Evolutionary conservation across 106 monocot species (phyloP).

Genomic region (Dioscorea zingiberensis): DNA sequence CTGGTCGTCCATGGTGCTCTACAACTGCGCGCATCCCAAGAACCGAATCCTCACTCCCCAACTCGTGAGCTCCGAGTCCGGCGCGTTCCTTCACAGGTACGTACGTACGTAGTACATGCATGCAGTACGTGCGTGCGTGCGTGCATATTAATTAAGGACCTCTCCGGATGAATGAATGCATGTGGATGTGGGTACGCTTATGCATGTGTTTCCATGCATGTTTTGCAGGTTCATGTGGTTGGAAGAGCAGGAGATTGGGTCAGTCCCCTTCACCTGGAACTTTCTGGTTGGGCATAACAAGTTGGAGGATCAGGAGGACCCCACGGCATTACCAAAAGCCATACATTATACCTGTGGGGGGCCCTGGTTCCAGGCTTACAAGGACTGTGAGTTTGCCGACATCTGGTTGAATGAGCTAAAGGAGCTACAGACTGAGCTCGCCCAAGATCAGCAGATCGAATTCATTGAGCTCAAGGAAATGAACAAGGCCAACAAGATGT

Average conservation of each 20-base stretch:
- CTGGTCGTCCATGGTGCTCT: conserved; percentile 93
- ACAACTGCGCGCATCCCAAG: conserved; percentile 89
- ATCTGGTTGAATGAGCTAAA: conserved; percentile 75
- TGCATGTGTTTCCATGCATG: no score
- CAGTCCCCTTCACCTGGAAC: conserved; percentile 78
- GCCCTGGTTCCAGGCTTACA: conserved; percentile 86
- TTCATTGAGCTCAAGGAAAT: no score
- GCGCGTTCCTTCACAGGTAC: conserved; percentile 62
- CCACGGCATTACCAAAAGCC: conserved; percentile 49
- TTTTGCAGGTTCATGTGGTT: conserved; percentile 64
- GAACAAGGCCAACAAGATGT: no score
- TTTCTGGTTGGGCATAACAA: conserved; percentile 86
- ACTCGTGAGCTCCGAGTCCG: conserved; percentile 57
- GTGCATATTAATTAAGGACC: no score
- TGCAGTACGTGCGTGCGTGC: no score
- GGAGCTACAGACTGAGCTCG: conserved; percentile 34
- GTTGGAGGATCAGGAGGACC: conserved; percentile 32
- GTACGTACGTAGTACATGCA: no score
- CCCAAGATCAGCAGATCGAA: conserved; percentile 7
- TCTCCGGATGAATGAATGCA: no score
- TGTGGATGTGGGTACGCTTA: no score
- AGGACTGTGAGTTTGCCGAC: conserved; percentile 83
- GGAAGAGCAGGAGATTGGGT: conserved; percentile 81
- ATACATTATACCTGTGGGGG: conserved; percentile 89
- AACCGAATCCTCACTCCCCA: conserved; percentile 67